Evolutionary conservation across 306 rosid species (phyloP).

Genomic region (Begonia fuchsioides): DNA sequence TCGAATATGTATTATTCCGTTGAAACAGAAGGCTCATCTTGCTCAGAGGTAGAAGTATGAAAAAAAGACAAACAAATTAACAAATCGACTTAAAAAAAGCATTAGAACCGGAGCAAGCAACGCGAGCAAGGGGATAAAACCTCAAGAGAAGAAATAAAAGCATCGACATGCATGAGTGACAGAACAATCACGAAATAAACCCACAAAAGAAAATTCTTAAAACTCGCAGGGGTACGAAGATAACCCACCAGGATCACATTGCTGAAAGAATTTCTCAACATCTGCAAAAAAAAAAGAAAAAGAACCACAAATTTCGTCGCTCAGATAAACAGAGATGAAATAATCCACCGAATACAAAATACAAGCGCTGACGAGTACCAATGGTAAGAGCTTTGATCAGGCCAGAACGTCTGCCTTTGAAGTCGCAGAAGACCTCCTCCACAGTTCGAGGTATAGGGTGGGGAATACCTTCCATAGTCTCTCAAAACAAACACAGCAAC

Average conservation of each 20-base stretch:
- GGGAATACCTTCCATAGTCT: slow-evolving; percentile 58
- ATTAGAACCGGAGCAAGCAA: no score
- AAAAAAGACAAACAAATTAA: no score
- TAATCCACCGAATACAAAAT: not conserved
- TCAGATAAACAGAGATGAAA: not conserved
- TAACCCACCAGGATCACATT: slow-evolving; percentile 92
- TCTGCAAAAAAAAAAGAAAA: slow-evolving; percentile 36
- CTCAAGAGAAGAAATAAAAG: no score
- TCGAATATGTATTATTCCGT: no score
- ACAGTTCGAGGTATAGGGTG: slow-evolving; percentile 87
- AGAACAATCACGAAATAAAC: no score
- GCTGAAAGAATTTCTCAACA: slow-evolving; percentile 85
- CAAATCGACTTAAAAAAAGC: no score
- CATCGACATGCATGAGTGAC: no score
- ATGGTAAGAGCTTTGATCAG: slow-evolving; percentile 62
- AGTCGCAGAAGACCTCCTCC: slow-evolving; percentile 94
- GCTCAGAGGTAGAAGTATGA: no score
- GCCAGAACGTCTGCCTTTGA: slow-evolving; percentile 80
- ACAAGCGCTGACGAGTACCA: slow-evolving; percentile 14
- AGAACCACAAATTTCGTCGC: not conserved
- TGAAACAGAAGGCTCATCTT: no score
- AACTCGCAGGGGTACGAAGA: not conserved
- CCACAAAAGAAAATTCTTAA: no score
- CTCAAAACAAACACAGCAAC: slow-evolving; percentile 1
- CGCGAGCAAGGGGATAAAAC: no score